These are phyloP conservation scores for Clitopilus passeckerianus DNA, from an alignment of 768 basidiomycete genomes.

Conservation along the genomic window DNA sequence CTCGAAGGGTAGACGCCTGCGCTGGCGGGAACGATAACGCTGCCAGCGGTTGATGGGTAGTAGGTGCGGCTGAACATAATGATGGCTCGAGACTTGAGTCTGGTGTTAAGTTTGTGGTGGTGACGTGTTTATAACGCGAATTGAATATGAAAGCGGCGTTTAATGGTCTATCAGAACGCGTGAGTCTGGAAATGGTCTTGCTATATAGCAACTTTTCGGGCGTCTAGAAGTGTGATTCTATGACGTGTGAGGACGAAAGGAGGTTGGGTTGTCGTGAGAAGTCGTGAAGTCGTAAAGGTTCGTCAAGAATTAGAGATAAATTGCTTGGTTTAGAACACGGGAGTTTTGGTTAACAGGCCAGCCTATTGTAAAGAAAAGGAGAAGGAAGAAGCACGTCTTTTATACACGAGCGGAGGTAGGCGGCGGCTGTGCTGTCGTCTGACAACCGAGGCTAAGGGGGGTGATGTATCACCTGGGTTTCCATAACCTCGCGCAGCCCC, in stretches of 20 bases:
- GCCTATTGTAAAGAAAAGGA: background rate
- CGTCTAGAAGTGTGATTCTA: background rate
- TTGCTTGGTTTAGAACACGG: background rate
- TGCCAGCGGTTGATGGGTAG: conserved; percentile 13
- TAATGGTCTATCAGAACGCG: background rate
- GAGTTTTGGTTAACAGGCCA: background rate
- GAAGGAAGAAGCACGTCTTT: background rate
- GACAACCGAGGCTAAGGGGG: background rate
- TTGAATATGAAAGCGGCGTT: background rate
- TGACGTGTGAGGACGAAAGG: background rate
- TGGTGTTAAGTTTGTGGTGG: background rate
- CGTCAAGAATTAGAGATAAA: background rate
- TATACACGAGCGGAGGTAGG: background rate
- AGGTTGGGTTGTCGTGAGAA: background rate
- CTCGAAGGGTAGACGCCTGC: conserved; percentile 5
- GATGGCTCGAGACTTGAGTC: background rate
- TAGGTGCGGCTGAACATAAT: conserved; percentile 15
- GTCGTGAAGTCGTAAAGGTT: background rate
- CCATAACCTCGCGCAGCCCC: background rate
- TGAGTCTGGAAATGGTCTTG: background rate
- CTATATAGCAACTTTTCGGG: background rate
- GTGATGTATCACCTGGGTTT: background rate
- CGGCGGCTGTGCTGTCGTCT: background rate
- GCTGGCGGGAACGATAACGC: conserved; percentile 13
- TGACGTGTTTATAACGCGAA: background rate